These are phyloP conservation scores for Acanthamoeba divionensis DNA, from an alignment of 208 protist species.

Conservation along the genomic window DNA sequence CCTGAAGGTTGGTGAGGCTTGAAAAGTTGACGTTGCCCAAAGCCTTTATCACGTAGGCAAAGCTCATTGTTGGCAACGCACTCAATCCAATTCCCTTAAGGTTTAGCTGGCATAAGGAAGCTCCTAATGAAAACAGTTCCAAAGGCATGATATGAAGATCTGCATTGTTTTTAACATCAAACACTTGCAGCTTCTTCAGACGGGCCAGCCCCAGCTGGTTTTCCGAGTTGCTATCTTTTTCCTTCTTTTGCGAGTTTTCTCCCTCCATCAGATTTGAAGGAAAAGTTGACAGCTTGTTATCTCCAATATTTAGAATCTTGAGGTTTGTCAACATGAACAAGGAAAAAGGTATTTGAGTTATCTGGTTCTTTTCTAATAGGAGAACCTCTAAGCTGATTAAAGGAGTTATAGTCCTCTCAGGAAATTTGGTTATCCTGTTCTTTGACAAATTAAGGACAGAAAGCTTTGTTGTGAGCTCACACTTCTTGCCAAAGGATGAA, in stretches of 20 bases:
- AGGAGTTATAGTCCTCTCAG: background rate
- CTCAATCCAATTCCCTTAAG: background rate
- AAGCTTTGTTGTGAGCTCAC: background rate
- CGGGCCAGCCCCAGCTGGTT: background rate
- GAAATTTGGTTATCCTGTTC: background rate
- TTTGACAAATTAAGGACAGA: background rate
- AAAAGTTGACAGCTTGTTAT: conserved; percentile 3
- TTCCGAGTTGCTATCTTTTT: background rate
- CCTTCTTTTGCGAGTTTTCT: background rate
- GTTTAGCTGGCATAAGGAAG: background rate
- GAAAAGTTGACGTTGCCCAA: conserved; percentile 14
- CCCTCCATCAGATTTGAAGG: conserved; percentile 17
- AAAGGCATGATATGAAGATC: background rate
- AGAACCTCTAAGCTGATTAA: background rate
- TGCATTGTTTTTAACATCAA: background rate
- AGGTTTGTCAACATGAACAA: conserved; percentile 5
- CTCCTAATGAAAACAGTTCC: background rate
- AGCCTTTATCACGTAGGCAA: conserved; percentile 15
- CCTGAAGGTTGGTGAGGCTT: background rate
- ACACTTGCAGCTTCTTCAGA: background rate
- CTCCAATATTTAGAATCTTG: background rate
- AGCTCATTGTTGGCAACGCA: background rate
- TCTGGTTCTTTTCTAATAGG: background rate
- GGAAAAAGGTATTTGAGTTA: conserved; percentile 13
- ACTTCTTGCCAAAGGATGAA: background rate